Conservation (phyloP, 306 rosid species). For the cucumber (Cucumis sativus) region Cucumber_9930_V3 NC_026660.2:24594001-24594500, state of each 20-base stretch:
- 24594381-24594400: conserved; percentile 27
- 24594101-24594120: not conserved
- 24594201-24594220: conserved; percentile 26
- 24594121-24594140: not conserved
- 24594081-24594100: not conserved
- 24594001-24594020: not conserved
- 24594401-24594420: conserved; percentile 34
- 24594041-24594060: not conserved
- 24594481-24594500: conserved; percentile 35
- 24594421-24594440: conserved; percentile 16
- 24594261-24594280: not conserved
- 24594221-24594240: conserved; percentile 46
- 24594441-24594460: not conserved
- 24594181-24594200: conserved; percentile 17
- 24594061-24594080: not conserved
- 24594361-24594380: not conserved
- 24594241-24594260: not conserved
- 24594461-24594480: conserved; percentile 22
- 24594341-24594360: not conserved
- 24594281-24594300: not conserved
- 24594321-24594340: not conserved
- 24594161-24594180: not conserved
- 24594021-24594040: not conserved
- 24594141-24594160: not conserved
- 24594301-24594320: too few species aligned